Evolutionary conservation across 2,329 filamentous ascomycete species (phyloP), one percentile per base, ranked within the genome.

Genomic region (Rhynchosporium agropyri): DNA sequence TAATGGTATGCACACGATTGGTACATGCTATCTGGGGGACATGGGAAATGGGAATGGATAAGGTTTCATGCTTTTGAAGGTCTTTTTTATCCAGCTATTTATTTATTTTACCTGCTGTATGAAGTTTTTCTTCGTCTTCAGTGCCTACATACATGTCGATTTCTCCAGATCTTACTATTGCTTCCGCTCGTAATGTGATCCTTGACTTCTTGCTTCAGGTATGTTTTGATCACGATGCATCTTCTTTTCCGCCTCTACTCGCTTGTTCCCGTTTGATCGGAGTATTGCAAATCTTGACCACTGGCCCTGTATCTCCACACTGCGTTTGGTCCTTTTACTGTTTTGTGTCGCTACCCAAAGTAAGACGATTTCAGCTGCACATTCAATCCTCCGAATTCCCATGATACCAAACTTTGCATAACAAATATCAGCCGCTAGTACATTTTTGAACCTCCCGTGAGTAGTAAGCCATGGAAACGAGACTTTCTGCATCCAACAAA

Each of bases 21-120:
- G 58, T 65, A 62, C 61, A 62, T 65, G 49, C 61, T 63, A 60
- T 64, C n/a, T 63, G 58, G 64, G 42, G 61, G 64, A 49, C 50
- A 38, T 61, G 46, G 60, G 45, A 58, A n/a, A 53, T 45, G 45
- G 54, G 60, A 51, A 31, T 42, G 59, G 43, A 62, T 40, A 43
- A 26, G 54, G 43, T 45, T 48, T 53, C 60, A 51, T 60, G 36
- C 45, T 58, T 64, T 50, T 62, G 50, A 20, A 38, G 54, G 31
- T 13, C 57, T 60, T 56, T 59, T 53, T 53, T 63, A 58, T 48
- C 42, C 36, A 50, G 56, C 56, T 15, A 20, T 29, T 38, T 54
- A 42, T 38, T 54, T 54, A 36, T 54, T 42, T 54, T 54, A 7
- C 6, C 36, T 26, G 51, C 51, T 42, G 40, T 54, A 54, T 54